These are phyloP conservation scores for Euryodendron excelsum DNA, from an alignment of 148 eudicot species.

Conservation along the genomic window DNA sequence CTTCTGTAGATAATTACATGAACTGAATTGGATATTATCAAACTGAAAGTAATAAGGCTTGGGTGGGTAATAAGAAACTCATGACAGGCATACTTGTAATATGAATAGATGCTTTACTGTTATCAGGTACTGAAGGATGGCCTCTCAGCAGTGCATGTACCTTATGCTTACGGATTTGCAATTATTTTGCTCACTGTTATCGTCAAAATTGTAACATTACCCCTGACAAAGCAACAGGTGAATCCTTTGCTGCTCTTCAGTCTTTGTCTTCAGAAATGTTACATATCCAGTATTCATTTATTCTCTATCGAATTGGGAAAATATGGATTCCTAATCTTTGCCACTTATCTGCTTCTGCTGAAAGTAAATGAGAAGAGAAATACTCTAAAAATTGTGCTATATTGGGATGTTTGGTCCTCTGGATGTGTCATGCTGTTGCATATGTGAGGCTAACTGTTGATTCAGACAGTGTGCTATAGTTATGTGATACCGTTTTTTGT, in stretches of 20 bases:
- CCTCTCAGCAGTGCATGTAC: slow-evolving; percentile 65
- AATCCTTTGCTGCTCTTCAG: background rate
- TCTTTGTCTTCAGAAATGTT: background rate
- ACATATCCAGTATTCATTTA: background rate
- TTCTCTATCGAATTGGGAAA: background rate
- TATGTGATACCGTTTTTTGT: slow-evolving; percentile 16
- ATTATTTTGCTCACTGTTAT: slow-evolving; percentile 81
- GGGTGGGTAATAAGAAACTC: background rate
- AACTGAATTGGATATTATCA: background rate
- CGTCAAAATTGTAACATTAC: slow-evolving; percentile 69
- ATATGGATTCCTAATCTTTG: background rate
- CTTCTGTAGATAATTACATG: background rate
- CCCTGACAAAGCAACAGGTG: slow-evolving; percentile 92
- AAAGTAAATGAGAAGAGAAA: background rate
- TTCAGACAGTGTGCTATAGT: background rate
- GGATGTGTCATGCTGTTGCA: background rate
- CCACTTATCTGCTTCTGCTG: background rate
- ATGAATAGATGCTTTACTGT: background rate
- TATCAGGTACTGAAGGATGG: slow-evolving; percentile 76
- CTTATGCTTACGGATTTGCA: slow-evolving; percentile 87
- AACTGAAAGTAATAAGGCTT: background rate
- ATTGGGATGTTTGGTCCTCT: background rate
- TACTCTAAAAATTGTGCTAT: background rate
- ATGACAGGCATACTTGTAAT: background rate
- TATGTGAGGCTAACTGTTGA: background rate